These are phyloP conservation scores for Candida mesenterica DNA, from an alignment of 1,139 yeast species.

Conservation along the genomic window DNA sequence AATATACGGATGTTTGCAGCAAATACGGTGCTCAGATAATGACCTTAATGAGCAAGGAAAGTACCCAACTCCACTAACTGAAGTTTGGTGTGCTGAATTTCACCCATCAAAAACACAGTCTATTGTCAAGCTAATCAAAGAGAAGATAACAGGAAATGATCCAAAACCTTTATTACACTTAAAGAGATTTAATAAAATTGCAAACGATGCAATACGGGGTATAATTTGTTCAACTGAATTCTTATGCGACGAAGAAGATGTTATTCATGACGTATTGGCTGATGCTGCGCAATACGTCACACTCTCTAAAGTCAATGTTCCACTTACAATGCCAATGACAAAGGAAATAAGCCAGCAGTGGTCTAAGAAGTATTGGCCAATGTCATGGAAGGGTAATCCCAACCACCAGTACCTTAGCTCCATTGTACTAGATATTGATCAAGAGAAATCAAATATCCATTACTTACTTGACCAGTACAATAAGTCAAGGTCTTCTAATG, in stretches of 20 bases:
- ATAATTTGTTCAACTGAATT: conserved; percentile 29
- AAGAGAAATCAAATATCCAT: conserved; percentile 40
- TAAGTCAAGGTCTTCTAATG: conserved; percentile 2
- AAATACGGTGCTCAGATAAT: conserved; percentile 34
- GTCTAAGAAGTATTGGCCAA: conserved; percentile 78
- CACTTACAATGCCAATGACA: conserved; percentile 56
- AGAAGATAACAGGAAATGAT: conserved; percentile 28
- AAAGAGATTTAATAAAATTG: conserved; percentile 32
- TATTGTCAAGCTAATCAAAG: conserved; percentile 26
- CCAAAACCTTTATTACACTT: conserved; percentile 26
- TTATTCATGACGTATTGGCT: conserved; percentile 1
- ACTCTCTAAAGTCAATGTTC: conserved; percentile 30
- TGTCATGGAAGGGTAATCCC: conserved; percentile 92
- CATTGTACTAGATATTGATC: conserved; percentile 45
- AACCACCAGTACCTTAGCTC: conserved; percentile 67
- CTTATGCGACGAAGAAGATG: conserved; percentile 13
- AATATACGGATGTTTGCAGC: conserved; percentile 48
- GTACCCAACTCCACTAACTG: conserved; percentile 30
- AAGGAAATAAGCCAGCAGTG: conserved; percentile 63
- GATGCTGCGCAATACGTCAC: not conserved
- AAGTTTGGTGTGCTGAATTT: conserved; percentile 57
- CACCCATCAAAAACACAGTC: conserved; percentile 30
- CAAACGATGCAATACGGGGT: conserved; percentile 8
- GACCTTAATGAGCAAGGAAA: conserved; percentile 24
- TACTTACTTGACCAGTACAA: conserved; percentile 21